These are phyloP conservation scores for Aspergillus ustus DNA, from an alignment of 2,329 filamentous ascomycete genomes.

Conservation along the genomic window DNA sequence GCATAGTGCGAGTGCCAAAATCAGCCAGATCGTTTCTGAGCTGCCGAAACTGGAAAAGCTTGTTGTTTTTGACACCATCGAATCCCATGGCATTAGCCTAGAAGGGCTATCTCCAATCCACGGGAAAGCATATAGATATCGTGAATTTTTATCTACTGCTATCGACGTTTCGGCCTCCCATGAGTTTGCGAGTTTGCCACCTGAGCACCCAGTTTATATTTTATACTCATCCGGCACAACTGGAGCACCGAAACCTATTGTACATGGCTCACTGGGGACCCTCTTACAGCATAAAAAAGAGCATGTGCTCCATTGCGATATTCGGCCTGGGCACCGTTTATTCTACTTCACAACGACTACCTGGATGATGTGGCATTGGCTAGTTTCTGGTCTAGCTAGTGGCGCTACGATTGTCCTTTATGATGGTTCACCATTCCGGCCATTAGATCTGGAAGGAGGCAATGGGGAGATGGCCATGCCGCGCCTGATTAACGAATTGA, in stretches of 20 bases:
- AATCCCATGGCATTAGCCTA: constrained; percentile 42
- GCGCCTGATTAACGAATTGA: constrained; percentile 75
- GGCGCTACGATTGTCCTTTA: constrained; percentile 87
- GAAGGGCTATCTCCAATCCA: constrained; percentile 37
- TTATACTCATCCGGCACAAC: constrained; percentile 94
- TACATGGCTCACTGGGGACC: constrained; percentile 88
- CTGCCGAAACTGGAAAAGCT: constrained; percentile 71
- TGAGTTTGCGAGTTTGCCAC: constrained; percentile 75
- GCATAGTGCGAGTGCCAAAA: constrained; percentile 80
- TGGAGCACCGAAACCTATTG: constrained; percentile 84
- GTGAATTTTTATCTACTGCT: constrained; percentile 52
- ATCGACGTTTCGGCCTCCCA: constrained; percentile 48
- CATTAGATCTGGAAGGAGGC: constrained; percentile 58
- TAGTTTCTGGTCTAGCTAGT: constrained; percentile 80
- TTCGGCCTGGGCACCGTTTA: constrained; percentile 72
- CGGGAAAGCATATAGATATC: constrained; percentile 48
- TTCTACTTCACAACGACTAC: constrained; percentile 95
- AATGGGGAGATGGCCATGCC: constrained; percentile 82
- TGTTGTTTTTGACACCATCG: constrained; percentile 73
- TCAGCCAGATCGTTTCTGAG: constrained; percentile 72
- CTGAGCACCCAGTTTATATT: constrained; percentile 90
- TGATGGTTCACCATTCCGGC: constrained; percentile 87
- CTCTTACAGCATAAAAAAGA: constrained; percentile 98
- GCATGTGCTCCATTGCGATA: constrained; percentile 82
- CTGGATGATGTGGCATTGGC: constrained; percentile 99